Conservation (phyloP, 345 rosid species). For the Gossypium stocksii region DNA sequence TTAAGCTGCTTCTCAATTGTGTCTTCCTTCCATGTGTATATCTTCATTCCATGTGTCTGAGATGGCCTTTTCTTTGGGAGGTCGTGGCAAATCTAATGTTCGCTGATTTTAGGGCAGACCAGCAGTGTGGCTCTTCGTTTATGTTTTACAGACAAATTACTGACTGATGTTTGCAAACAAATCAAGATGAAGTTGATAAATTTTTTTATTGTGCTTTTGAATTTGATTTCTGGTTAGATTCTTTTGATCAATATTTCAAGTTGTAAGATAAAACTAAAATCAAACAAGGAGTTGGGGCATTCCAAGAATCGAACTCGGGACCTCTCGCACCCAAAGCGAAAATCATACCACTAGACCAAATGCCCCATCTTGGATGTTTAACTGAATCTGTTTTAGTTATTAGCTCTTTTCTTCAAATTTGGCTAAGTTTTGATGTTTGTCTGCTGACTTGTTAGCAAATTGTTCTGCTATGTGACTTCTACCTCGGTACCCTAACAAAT, state of each 20-base stretch:
- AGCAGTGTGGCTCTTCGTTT: background rate
- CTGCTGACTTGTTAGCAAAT: background rate
- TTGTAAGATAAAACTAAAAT: background rate
- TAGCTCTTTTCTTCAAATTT: background rate
- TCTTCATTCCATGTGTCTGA: no score
- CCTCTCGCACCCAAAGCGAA: conserved; percentile 68
- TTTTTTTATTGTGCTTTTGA: background rate
- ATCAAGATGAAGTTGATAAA: background rate
- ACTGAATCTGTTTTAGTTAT: background rate
- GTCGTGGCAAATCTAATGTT: background rate
- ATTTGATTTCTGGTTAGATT: background rate
- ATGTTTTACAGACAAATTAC: background rate
- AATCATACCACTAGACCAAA: conserved; percentile 91
- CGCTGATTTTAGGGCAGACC: background rate
- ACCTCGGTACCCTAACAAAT: background rate
- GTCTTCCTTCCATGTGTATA: background rate
- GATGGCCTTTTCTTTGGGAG: background rate
- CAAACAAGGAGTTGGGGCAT: conserved; percentile 20
- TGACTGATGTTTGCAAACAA: background rate
- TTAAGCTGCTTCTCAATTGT: background rate
- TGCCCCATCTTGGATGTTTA: conserved; percentile 27
- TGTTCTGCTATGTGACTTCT: background rate
- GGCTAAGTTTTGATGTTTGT: background rate
- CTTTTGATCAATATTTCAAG: background rate
- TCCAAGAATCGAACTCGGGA: conserved; percentile 70